Percentiles rank a stretch among this genome's conserved stretches.
Conservation (phyloP, 2,329 filamentous ascomycete genomes). For the Colletotrichum phormii region DNA sequence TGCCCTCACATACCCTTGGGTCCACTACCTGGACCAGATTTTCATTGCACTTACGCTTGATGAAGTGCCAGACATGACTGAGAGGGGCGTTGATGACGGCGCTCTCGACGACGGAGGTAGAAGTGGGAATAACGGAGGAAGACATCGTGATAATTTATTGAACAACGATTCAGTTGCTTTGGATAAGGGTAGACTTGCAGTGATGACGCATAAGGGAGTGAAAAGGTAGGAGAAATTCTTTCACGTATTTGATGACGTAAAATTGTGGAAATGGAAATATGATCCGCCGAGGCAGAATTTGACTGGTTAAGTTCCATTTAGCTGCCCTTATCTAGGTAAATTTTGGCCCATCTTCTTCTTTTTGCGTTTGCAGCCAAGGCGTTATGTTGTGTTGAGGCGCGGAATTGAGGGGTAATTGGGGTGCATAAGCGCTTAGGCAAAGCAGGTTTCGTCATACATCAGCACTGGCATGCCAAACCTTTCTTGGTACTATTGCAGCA, state of each 20-base stretch:
- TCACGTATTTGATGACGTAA: slow-evolving; percentile 17
- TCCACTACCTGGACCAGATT: not conserved
- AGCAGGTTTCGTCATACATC: not conserved
- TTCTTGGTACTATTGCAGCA: not conserved
- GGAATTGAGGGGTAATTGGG: slow-evolving; percentile 1
- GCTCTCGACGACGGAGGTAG: slow-evolving; percentile 74
- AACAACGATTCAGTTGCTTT: not conserved
- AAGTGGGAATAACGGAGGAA: slow-evolving; percentile 68
- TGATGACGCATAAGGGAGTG: slow-evolving; percentile 47
- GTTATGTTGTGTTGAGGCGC: not conserved
- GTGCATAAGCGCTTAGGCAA: not conserved
- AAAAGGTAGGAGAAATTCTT: not conserved
- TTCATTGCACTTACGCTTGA: slow-evolving; percentile 62
- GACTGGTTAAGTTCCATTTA: not conserved
- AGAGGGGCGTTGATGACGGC: slow-evolving; percentile 76
- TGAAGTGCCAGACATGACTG: slow-evolving; percentile 77
- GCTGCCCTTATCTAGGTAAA: not conserved
- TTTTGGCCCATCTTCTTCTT: not conserved
- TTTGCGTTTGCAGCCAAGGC: not conserved
- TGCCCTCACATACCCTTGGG: not conserved
- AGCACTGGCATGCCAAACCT: not conserved
- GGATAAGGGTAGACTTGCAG: not conserved
- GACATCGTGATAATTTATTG: slow-evolving; percentile 39
- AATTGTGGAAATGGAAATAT: slow-evolving; percentile 22
- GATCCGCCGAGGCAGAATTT: slow-evolving; percentile 19